Percentiles rank a stretch among this genome's conserved stretches.
Conservation (phyloP, 345 rosid species). For the Pistacia atlantica region DNA sequence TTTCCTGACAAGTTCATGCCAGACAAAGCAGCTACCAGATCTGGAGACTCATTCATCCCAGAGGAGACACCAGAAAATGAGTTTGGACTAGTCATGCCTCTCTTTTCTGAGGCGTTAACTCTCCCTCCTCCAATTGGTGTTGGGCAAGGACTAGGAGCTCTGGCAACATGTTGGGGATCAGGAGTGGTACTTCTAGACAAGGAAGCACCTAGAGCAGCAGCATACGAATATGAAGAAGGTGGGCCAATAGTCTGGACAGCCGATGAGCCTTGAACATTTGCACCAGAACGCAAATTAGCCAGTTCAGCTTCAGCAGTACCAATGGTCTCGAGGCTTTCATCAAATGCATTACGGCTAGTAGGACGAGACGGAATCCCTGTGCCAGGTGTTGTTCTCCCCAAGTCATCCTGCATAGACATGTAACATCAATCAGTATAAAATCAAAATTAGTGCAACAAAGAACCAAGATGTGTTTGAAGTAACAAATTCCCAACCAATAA, state of each 20-base stretch:
- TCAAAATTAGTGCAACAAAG: not conserved
- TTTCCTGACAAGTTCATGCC: constrained; percentile 61
- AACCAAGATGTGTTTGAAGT: not conserved
- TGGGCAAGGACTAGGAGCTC: constrained; percentile 89
- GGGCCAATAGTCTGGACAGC: constrained; percentile 49
- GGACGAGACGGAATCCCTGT: constrained; percentile 67
- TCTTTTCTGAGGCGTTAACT: constrained; percentile 56
- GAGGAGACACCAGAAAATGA: constrained; percentile 58
- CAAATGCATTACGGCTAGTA: constrained; percentile 74
- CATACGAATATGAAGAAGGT: constrained; percentile 66
- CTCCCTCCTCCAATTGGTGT: constrained; percentile 87
- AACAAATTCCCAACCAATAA: constrained; percentile 1
- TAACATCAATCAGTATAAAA: constrained; percentile 14
- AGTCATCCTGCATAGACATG: constrained; percentile 56
- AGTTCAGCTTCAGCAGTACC: constrained; percentile 53
- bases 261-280: constrained; percentile 53
- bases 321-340: constrained; percentile 48
- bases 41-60: constrained; percentile 55
- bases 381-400: constrained; percentile 44
- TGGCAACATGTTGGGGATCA: constrained; percentile 72
- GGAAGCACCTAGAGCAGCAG: constrained; percentile 77
- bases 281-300: constrained; percentile 42
- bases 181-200: constrained; percentile 88
- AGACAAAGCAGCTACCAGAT: constrained; percentile 64
- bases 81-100: constrained; percentile 49